phyloP scores from a whole-genome alignment of 2,329 filamentous ascomycete species.

The Metarhizium guizhouense region DNA sequence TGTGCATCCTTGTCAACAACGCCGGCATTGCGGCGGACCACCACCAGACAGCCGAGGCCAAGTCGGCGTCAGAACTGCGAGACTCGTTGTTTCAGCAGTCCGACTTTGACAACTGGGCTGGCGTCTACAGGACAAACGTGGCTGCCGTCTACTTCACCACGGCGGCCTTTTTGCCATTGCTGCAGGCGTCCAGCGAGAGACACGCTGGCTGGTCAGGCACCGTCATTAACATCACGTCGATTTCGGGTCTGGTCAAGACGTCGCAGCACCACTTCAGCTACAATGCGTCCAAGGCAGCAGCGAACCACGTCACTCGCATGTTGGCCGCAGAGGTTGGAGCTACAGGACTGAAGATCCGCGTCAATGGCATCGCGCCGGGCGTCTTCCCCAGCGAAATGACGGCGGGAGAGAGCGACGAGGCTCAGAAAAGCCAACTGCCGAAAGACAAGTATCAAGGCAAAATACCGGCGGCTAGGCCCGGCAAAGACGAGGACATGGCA shows the following conservation, averaged over 20 bases:
- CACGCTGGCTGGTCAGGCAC: slow-evolving; percentile 43
- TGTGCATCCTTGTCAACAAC: slow-evolving; percentile 62
- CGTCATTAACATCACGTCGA: slow-evolving; percentile 60
- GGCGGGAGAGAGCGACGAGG: slow-evolving; percentile 34
- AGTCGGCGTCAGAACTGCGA: slow-evolving; percentile 42
- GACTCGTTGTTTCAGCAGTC: slow-evolving; percentile 60
- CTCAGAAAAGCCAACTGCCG: slow-evolving; percentile 50
- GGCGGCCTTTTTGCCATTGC: slow-evolving; percentile 51
- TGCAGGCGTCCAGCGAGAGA: slow-evolving; percentile 40
- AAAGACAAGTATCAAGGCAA: slow-evolving; percentile 45
- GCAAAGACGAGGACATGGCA: slow-evolving; percentile 62
- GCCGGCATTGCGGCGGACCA: slow-evolving; percentile 51
- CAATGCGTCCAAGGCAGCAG: slow-evolving; percentile 54
- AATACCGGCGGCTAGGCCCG: slow-evolving; percentile 58
- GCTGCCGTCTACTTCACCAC: slow-evolving; percentile 59
- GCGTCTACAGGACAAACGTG: slow-evolving; percentile 67
- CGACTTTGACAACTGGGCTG: slow-evolving; percentile 61
- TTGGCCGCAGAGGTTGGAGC: slow-evolving; percentile 51
- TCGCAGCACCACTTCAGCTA: slow-evolving; percentile 59
- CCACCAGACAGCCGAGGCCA: slow-evolving; percentile 44
- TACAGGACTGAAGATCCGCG: slow-evolving; percentile 54
- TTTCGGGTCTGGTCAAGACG: slow-evolving; percentile 55
- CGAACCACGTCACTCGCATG: slow-evolving; percentile 56
- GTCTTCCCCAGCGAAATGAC: slow-evolving; percentile 68
- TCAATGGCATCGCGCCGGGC: slow-evolving; percentile 66